Evolutionary conservation across 2,329 filamentous ascomycete species (phyloP), one percentile per base, ranked within the genome.

Genomic region (Talaromyces islandicus): DNA sequence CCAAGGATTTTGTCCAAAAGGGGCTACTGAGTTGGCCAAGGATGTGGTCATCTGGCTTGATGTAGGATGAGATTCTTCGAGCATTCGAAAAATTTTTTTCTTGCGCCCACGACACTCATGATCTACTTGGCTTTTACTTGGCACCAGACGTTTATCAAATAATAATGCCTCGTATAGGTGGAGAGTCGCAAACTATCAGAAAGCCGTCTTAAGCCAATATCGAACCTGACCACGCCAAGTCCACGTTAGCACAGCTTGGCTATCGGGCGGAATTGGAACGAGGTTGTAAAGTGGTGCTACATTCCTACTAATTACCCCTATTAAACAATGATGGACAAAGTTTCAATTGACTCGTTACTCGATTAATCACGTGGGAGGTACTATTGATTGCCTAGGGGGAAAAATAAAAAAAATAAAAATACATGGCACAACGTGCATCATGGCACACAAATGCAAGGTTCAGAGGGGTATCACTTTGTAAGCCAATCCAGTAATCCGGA

Each of bases 401-500:
- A 9, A 11, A 24, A 24, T 4, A 19, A 46, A 24, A 41, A 41
- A 41, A 19, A 19, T 14, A 41, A 14, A 46, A 19, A 24, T 46
- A 24, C 43, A 46, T 24, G 43, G n/a, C n/a, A 46, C 43, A 46
- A 46, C 43, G 43, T 46, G 43, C 19, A 46, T 21, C 43, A 46
- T 11, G 43, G 24, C 2, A 29, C 14, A 52, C 17, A 52, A 29
- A 52, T n/a, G 12, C 48, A 21, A n/a, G 24, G 7, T 30, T 21
- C 11, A 52, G 48, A 5, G 12, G 25, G 24, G 27, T 52, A 25
- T 52, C 48, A 52, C 14, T 7, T 52, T 29, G 48, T 29, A 14
- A 52, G 48, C 48, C 48, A 52, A 52, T 52, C 25, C 48, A 52
- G 12, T 29, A 55, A 60, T 21, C 62, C 60, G 27, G 43, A 55